Evolutionary conservation across 2,329 filamentous ascomycete genomes (phyloP), one percentile per base, ranked within the genome.

Genomic region (Zymoseptoria passerinii): DNA sequence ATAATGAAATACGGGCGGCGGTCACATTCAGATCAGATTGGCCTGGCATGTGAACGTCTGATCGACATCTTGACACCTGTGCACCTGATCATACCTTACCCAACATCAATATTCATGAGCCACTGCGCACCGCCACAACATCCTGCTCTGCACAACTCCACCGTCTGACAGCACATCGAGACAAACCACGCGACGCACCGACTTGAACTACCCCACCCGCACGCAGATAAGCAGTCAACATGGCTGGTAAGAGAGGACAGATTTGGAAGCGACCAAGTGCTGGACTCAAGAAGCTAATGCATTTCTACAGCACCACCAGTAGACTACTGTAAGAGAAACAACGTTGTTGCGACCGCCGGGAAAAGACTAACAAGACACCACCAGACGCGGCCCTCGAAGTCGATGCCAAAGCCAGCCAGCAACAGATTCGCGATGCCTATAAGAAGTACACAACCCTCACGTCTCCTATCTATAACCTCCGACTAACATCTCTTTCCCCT

Each of bases 341-440:
- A 6, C n/a, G 3, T 8, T 19, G 28, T 1, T 3, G 6, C 40
- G 8, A 19, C 4, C 13, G 28, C 18, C 6, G n/a, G 20, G 50
- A 55, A 35, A 28, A 10, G 8, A 57, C 4, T 27, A 48, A 51
- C 52, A 57, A 59, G 28, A 52, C 13, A 50, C 20, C 20, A 10
- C 29, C 27, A 60, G 60, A 74, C 57, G 67, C 71, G 51, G 66
- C 71, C 5, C 70, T 74, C 35, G 67, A 71, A 57, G 57, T 74
- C 64, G 62, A 68, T 54, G 82, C 89, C 40, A 87, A 81, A 66
- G 91, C 92, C 35, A 88, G 85, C 0, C 83, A 86, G 59, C 85
- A 91, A 69, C 88, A 97, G 72, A 87, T 99, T 71, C 88, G 92
- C 67, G 88, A 90, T 80, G 94, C 92, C 54, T 99, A 97, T 80